Conservation (phyloP, 441 rosid species). For the Eruca vesicaria region DNA sequence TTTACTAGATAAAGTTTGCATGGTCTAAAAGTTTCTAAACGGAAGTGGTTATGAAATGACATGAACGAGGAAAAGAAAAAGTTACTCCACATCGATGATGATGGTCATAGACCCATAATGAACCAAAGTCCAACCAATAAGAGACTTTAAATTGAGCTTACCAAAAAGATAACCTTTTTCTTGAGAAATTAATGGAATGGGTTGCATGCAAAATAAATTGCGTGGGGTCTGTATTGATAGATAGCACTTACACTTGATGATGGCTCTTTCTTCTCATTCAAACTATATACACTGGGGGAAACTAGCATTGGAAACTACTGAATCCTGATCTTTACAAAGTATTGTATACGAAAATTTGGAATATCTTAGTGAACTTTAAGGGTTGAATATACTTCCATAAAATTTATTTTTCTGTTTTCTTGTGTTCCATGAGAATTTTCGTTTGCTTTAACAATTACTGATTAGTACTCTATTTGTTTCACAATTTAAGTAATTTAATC, state of each 20-base stretch:
- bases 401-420: too few relatives aligned
- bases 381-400: too few relatives aligned
- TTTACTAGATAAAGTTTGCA: neutral
- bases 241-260: neutral
- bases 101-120: neutral
- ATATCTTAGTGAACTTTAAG: too few relatives aligned
- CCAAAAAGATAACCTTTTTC: slow-evolving; percentile 25
- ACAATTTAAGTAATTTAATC: too few relatives aligned
- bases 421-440: too few relatives aligned
- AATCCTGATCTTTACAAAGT: neutral
- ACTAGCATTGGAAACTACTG: neutral
- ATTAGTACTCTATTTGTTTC: too few relatives aligned
- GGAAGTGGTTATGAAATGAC: neutral
- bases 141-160: slow-evolving; percentile 29
- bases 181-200: slow-evolving; percentile 9
- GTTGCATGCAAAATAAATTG: slow-evolving; percentile 26
- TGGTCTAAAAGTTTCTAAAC: neutral
- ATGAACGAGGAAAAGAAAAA: neutral
- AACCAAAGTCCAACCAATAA: slow-evolving; percentile 23
- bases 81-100: slow-evolving; percentile 8
- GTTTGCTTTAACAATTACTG: too few relatives aligned
- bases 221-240: slow-evolving; percentile 19
- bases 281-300: neutral
- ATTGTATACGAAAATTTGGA: neutral
- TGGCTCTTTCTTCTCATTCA: neutral